These are phyloP conservation scores for Groenewaldozyma sp. DNA, from an alignment of 1,139 yeast species.

Conservation along the genomic window DNA sequence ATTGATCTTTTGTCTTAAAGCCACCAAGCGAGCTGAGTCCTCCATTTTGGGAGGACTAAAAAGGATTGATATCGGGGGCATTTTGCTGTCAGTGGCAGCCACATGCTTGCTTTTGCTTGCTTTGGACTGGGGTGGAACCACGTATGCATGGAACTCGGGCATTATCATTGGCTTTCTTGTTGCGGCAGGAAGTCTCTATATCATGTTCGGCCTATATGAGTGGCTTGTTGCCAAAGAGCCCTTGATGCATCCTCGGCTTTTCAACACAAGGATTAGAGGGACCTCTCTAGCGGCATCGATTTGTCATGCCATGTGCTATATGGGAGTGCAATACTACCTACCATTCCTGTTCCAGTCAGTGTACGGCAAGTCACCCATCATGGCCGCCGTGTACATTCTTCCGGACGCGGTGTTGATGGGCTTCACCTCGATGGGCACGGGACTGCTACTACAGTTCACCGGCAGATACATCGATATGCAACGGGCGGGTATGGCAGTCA, in stretches of 20 bases:
- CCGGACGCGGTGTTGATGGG: constrained; percentile 22
- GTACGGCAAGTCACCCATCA: constrained; percentile 26
- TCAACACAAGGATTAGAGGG: constrained; percentile 28
- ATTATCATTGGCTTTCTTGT: constrained; percentile 46
- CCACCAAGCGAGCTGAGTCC: constrained; percentile 42
- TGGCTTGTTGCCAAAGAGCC: constrained; percentile 42
- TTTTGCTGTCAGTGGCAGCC: constrained; percentile 35
- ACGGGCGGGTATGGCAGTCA: constrained; percentile 15
- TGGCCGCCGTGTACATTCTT: constrained; percentile 19
- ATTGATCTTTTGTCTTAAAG: constrained; percentile 32
- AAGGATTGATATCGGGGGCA: constrained; percentile 40
- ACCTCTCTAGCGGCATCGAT: constrained; percentile 31
- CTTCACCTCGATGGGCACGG: constrained; percentile 18
- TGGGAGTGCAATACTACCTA: constrained; percentile 37
- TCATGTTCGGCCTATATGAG: constrained; percentile 30
- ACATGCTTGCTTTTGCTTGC: constrained; percentile 39
- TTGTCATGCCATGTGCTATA: constrained; percentile 38
- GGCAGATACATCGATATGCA: constrained; percentile 15
- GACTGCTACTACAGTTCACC: constrained; percentile 15
- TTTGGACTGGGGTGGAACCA: constrained; percentile 43
- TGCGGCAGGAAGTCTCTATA: constrained; percentile 33
- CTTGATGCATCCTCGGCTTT: constrained; percentile 37
- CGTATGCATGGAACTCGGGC: constrained; percentile 43
- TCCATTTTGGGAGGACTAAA: constrained; percentile 33
- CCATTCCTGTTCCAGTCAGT: constrained; percentile 48